phyloP scores from a whole-genome alignment of 1,139 yeast species.

The Blastobotrys petasosporus region DNA sequence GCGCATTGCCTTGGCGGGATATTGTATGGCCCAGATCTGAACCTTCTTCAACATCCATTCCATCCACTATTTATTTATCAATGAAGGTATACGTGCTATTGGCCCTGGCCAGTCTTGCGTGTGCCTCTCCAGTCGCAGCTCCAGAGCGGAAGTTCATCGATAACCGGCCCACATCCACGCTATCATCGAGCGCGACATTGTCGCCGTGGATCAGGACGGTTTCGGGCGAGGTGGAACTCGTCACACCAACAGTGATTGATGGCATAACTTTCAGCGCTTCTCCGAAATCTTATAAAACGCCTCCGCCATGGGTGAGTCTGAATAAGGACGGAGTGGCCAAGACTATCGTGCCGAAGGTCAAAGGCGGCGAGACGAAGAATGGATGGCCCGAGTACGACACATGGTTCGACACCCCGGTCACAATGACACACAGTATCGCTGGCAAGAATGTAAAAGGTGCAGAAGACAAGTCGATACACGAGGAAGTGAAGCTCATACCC shows the following conservation, averaged over 20 bases:
- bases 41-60: too few species aligned
- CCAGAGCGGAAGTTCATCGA: constrained; percentile 11
- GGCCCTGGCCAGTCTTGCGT: too few species aligned
- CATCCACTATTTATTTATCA: too few species aligned
- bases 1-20: too few species aligned
- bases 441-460: constrained; percentile 16
- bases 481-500: constrained; percentile 48
- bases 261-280: constrained; percentile 75
- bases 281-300: constrained; percentile 53
- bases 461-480: constrained; percentile 15
- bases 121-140: background rate
- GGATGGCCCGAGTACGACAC: constrained; percentile 70
- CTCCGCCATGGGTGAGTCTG: constrained; percentile 77
- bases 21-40: too few species aligned
- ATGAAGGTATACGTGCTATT: too few species aligned
- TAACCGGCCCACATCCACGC: constrained; percentile 19
- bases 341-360: constrained; percentile 66
- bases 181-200: constrained; percentile 34
- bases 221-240: constrained; percentile 53
- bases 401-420: constrained; percentile 60
- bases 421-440: constrained; percentile 35
- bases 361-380: constrained; percentile 62
- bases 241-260: constrained; percentile 73
- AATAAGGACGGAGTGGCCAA: constrained; percentile 75
- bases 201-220: constrained; percentile 74